These are phyloP conservation scores for Fusarium cicatricum DNA, from an alignment of 2,329 filamentous ascomycete genomes.

Conservation along the genomic window DNA sequence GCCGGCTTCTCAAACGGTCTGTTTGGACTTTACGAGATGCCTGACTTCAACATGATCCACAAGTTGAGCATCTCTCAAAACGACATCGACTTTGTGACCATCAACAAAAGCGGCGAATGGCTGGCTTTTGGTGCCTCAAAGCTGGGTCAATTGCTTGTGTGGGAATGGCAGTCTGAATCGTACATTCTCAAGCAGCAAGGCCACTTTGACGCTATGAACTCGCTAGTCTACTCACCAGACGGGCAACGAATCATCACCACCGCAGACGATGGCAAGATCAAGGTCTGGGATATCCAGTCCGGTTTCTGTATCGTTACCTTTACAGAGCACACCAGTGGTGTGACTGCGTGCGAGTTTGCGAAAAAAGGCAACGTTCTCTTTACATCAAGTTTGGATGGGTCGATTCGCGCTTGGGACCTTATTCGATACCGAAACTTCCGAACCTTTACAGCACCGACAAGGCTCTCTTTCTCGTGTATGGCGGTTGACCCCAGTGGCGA, in stretches of 20 bases:
- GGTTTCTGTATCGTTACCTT: constrained; percentile 99
- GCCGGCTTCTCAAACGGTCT: constrained; percentile 94
- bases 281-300: constrained; percentile 96
- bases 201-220: constrained; percentile 95
- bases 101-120: constrained; percentile 97
- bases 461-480: constrained; percentile 91
- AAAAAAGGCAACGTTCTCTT: constrained; percentile 96
- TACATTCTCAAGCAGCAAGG: constrained; percentile 99
- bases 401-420: constrained; percentile 93
- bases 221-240: constrained; percentile 91
- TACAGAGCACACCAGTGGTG: constrained; percentile 93
- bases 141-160: constrained; percentile 93
- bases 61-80: constrained; percentile 94
- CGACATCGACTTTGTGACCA: constrained; percentile 92
- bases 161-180: constrained; percentile 99
- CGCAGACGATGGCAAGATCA: constrained; percentile 97
- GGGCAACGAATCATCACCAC: constrained; percentile 92
- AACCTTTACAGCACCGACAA: constrained; percentile 92
- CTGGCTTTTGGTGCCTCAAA: constrained; percentile 96
- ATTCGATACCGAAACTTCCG: constrained; percentile 96
- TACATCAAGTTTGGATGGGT: constrained; percentile 93
- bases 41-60: constrained; percentile 95
- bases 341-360: constrained; percentile 93
- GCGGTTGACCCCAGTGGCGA: constrained; percentile 98
- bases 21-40: constrained; percentile 94